Evolutionary conservation across 2,329 filamentous ascomycete species (phyloP).

Genomic region (Sphaerulina musiva): DNA sequence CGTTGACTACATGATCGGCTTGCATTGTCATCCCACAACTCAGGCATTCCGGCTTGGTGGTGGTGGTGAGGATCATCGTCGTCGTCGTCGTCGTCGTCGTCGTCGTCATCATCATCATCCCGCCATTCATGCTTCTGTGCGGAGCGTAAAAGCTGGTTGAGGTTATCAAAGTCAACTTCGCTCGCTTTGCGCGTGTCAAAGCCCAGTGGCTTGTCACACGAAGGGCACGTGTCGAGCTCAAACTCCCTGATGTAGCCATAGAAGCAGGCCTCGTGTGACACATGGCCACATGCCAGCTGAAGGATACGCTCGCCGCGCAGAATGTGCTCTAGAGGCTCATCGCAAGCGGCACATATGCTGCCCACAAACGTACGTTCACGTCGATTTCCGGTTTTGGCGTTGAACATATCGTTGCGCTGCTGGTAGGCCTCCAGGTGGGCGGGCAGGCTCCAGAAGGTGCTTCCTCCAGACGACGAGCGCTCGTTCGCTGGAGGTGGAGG

Average conservation of each 20-base stretch:
- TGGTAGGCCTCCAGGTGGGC: conserved; percentile 20
- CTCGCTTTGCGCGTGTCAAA: conserved; percentile 88
- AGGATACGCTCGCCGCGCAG: conserved; percentile 87
- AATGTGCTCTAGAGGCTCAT: conserved; percentile 93
- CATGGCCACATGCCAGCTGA: conserved; percentile 94
- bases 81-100: no score
- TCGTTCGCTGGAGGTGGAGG: conserved; percentile 11
- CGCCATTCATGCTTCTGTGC: conserved; percentile 48
- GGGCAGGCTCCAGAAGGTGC: conserved; percentile 16
- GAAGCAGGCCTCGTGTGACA: conserved; percentile 96
- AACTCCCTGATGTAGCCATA: conserved; percentile 97
- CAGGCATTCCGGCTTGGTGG: conserved; percentile 34
- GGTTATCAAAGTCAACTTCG: conserved; percentile 76
- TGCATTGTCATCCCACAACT: conserved; percentile 56
- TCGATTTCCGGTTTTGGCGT: conserved; percentile 41
- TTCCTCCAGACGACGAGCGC: conserved; percentile 11
- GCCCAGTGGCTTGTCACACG: conserved; percentile 84
- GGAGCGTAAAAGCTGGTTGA: conserved; percentile 85
- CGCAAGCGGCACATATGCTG: conserved; percentile 89
- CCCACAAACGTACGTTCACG: conserved; percentile 93
- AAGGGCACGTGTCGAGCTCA: conserved; percentile 88
- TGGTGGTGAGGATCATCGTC: no score
- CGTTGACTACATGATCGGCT: conserved; percentile 14
- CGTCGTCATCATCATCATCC: conserved; percentile 27
- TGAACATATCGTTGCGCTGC: conserved; percentile 29